phyloP scores from a whole-genome alignment of 2,329 filamentous ascomycete genomes.

The Periconia macrospinosa region DNA sequence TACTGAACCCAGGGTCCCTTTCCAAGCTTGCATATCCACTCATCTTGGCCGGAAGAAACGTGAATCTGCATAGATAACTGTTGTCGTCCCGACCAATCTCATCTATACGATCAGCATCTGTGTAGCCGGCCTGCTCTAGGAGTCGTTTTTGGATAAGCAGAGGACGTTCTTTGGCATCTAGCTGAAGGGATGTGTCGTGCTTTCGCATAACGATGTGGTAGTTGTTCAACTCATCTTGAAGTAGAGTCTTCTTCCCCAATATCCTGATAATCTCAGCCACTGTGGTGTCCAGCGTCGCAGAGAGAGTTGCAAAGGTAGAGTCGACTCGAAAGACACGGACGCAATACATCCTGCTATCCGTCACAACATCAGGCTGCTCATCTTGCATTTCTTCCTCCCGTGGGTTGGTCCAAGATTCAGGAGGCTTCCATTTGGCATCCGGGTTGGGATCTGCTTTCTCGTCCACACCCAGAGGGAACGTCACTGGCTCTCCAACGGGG shows the following conservation, averaged over 20 bases:
- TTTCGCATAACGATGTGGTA: conserved; percentile 96
- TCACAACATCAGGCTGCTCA: conserved; percentile 70
- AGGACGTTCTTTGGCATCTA: conserved; percentile 77
- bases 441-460: conserved; percentile 41
- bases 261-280: conserved; percentile 87
- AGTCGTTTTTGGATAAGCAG: conserved; percentile 89
- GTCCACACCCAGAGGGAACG: conserved; percentile 50
- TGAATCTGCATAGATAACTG: conserved; percentile 93
- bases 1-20: conserved; percentile 76
- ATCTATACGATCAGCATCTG: conserved; percentile 81
- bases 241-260: conserved; percentile 90
- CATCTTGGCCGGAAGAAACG: conserved; percentile 87
- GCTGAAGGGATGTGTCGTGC: conserved; percentile 82
- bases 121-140: conserved; percentile 89
- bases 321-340: conserved; percentile 95
- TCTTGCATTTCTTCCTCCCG: conserved; percentile 67
- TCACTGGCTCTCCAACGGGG: conserved; percentile 53
- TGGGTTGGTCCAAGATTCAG: conserved; percentile 94
- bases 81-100: conserved; percentile 96
- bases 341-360: conserved; percentile 78
- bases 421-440: conserved; percentile 79
- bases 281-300: conserved; percentile 78
- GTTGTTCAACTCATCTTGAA: conserved; percentile 86
- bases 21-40: conserved; percentile 74
- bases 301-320: conserved; percentile 90